These are phyloP conservation scores for Cyberlindnera xishuangbannaensis DNA, from an alignment of 805 yeast genomes.

Conservation along the genomic window DNA sequence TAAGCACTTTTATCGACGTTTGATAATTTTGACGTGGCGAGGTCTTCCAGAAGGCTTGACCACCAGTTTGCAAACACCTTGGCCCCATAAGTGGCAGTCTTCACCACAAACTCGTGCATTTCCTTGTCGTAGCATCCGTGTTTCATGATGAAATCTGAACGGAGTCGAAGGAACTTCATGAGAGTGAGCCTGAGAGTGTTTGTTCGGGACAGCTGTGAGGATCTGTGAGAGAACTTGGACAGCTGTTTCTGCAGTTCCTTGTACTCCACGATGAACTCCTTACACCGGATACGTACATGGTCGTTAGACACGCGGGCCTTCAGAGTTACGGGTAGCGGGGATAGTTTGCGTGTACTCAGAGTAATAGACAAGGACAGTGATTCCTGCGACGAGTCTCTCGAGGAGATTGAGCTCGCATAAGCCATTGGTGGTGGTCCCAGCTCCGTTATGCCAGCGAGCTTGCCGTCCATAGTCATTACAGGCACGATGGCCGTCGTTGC, in stretches of 20 bases:
- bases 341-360: constrained; percentile 5
- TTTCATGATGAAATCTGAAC: constrained; percentile 5
- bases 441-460: constrained; percentile 1
- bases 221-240: constrained; percentile 5
- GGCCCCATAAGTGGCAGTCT: constrained; percentile 8
- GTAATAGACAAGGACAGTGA: constrained; percentile 4
- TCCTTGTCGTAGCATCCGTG: constrained; percentile 5
- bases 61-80: constrained; percentile 13
- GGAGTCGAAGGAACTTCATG: constrained; percentile 10
- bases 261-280: constrained; percentile 12
- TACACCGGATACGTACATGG: constrained; percentile 9
- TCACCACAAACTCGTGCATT: constrained; percentile 6
- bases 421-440: constrained; percentile 5
- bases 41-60: constrained; percentile 7
- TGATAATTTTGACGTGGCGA: constrained; percentile 7
- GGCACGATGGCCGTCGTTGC: too few species aligned
- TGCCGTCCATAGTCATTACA: too few species aligned
- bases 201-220: constrained; percentile 7
- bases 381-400: constrained; percentile 6
- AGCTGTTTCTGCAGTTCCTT: constrained; percentile 12
- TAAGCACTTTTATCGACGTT: constrained; percentile 12
- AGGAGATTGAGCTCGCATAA: constrained; percentile 3
- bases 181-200: constrained; percentile 9
- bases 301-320: constrained; percentile 6
- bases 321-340: constrained; percentile 7